phyloP scores from a whole-genome alignment of 2,329 filamentous ascomycete genomes.

The Colletotrichum ledebouriae region DNA sequence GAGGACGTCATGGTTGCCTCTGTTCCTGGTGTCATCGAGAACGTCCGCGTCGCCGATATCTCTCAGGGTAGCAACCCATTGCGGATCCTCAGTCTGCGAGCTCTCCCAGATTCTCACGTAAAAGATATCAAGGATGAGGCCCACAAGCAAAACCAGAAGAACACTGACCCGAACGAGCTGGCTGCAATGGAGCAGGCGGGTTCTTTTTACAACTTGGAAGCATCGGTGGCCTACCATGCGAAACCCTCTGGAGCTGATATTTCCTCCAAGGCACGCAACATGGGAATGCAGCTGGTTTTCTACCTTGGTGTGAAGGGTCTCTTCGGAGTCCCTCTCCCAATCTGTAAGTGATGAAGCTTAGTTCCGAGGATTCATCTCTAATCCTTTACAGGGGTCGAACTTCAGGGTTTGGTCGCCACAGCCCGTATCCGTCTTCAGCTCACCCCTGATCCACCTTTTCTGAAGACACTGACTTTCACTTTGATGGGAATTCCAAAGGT shows the following conservation, averaged over 20 bases:
- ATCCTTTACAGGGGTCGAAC: constrained; percentile 71
- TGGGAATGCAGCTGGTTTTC: constrained; percentile 81
- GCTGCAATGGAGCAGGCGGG: constrained; percentile 92
- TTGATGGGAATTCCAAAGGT: constrained; percentile 95
- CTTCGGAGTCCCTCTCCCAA: constrained; percentile 88
- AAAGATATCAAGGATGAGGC: constrained; percentile 79
- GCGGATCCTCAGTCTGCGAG: constrained; percentile 87
- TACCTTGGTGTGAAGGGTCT: constrained; percentile 91
- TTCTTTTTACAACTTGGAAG: constrained; percentile 87
- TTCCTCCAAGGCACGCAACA: constrained; percentile 84
- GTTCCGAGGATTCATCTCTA: constrained; percentile 66
- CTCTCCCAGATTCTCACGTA: constrained; percentile 86
- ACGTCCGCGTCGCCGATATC: constrained; percentile 94
- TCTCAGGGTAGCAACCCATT: constrained; percentile 93
- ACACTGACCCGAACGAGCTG: constrained; percentile 86
- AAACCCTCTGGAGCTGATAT: constrained; percentile 78
- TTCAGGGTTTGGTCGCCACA: constrained; percentile 79
- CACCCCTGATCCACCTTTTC: constrained; percentile 89
- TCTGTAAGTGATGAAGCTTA: constrained; percentile 63
- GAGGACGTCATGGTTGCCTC: constrained; percentile 96
- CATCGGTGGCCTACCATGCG: constrained; percentile 84
- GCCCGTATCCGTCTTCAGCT: constrained; percentile 78
- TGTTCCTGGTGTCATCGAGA: constrained; percentile 90
- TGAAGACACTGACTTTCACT: constrained; percentile 93
- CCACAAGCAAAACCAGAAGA: constrained; percentile 65